phyloP scores from a whole-genome alignment of 805 yeast species.

The Candida palmyrensis region DNA sequence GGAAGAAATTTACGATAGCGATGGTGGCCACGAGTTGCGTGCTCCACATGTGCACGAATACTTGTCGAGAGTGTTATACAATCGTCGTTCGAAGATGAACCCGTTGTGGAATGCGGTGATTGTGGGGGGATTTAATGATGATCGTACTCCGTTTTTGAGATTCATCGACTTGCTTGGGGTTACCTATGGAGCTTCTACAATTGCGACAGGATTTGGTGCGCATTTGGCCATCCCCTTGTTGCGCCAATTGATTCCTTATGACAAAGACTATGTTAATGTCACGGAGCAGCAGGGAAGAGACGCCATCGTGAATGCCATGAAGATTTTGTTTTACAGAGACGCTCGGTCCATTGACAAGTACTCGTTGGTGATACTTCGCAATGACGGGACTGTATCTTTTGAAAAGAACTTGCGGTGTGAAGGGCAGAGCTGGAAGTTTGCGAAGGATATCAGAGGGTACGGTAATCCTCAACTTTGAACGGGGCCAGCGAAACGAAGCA shows the following conservation, averaged over 20 bases:
- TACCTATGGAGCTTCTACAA: slow-evolving; percentile 77
- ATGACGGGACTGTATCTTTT: slow-evolving; percentile 42
- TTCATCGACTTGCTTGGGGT: slow-evolving; percentile 92
- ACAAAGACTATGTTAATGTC: slow-evolving; percentile 66
- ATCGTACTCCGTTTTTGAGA: slow-evolving; percentile 61
- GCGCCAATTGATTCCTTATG: slow-evolving; percentile 77
- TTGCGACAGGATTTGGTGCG: slow-evolving; percentile 96
- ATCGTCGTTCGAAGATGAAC: slow-evolving; percentile 86
- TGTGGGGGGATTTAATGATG: slow-evolving; percentile 83
- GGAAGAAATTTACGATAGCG: slow-evolving; percentile 77
- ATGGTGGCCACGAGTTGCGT: slow-evolving; percentile 50
- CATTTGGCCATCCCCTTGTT: slow-evolving; percentile 90
- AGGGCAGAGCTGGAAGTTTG: slow-evolving; percentile 86
- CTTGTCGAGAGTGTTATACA: slow-evolving; percentile 76
- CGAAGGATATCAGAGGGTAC: slow-evolving; percentile 82
- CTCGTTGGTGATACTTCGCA: slow-evolving; percentile 68
- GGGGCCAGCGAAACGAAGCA: too few relatives aligned
- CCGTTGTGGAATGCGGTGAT: slow-evolving; percentile 94
- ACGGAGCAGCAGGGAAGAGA: slow-evolving; percentile 70
- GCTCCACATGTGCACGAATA: slow-evolving; percentile 91
- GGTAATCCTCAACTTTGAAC: slow-evolving; percentile 57
- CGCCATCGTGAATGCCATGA: slow-evolving; percentile 83
- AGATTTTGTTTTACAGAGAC: slow-evolving; percentile 91
- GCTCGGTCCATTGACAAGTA: slow-evolving; percentile 90
- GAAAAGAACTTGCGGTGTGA: slow-evolving; percentile 66